Conservation (phyloP, 225 moss, liverwort and hornwort species). For the Asterella californica region DNA sequence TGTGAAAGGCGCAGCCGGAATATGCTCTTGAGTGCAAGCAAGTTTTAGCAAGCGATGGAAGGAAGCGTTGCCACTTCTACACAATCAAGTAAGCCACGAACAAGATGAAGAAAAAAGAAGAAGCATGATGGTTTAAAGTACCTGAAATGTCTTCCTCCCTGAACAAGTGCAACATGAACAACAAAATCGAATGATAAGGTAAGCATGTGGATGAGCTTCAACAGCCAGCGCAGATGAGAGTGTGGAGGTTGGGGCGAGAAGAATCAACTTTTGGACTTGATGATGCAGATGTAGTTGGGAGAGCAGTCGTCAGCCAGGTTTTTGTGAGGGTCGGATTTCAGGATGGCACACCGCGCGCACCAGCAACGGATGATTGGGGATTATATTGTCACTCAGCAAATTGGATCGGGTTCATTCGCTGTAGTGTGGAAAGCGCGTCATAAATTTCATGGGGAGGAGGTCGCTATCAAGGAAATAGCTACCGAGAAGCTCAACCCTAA, state of each 20-base stretch:
- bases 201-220: not conserved
- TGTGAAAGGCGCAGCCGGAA: not conserved
- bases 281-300: slow-evolving; percentile 11
- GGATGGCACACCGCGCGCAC: slow-evolving; percentile 41
- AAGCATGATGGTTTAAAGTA: not conserved
- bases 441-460: slow-evolving; percentile 54
- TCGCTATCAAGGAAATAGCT: slow-evolving; percentile 97
- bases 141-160: not conserved
- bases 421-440: slow-evolving; percentile 98
- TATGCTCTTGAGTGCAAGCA: slow-evolving; percentile 6
- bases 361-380: slow-evolving; percentile 74
- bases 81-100: not conserved
- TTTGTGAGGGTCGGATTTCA: not conserved
- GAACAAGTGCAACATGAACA: not conserved
- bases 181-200: not conserved
- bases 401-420: slow-evolving; percentile 92
- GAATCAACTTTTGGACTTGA: not conserved
- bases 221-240: not conserved
- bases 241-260: not conserved
- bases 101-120: not conserved
- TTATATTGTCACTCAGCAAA: slow-evolving; percentile 85
- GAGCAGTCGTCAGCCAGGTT: not conserved
- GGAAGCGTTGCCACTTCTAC: not conserved
- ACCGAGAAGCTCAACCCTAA: slow-evolving; percentile 87
- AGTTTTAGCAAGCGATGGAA: not conserved